These are phyloP conservation scores for Xylariaceae sp. DNA, from an alignment of 2,329 filamentous ascomycete genomes.

Conservation along the genomic window DNA sequence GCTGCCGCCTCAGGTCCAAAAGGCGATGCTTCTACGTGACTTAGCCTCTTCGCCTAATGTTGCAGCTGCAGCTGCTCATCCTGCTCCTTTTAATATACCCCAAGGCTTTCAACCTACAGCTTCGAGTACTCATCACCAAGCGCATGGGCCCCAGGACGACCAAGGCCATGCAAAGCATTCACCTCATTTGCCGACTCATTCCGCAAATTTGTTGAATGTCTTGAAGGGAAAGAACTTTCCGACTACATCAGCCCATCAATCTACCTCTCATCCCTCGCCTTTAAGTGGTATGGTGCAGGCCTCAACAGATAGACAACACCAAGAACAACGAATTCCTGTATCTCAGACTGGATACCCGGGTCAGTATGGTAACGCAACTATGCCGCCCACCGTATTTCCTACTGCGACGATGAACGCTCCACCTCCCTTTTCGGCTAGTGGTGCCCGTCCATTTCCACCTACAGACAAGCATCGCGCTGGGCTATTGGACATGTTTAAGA, in stretches of 20 bases:
- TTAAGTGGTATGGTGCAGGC: constrained; percentile 9
- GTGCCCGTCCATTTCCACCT: constrained; percentile 23
- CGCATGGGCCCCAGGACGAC: constrained; percentile 26
- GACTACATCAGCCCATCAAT: constrained; percentile 21
- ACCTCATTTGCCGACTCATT: constrained; percentile 36
- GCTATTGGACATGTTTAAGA: constrained; percentile 62
- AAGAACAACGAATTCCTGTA: constrained; percentile 22
- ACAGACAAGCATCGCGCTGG: constrained; percentile 54
- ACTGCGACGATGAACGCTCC: constrained; percentile 22
- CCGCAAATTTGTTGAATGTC: constrained; percentile 46
- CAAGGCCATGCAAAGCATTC: constrained; percentile 17
- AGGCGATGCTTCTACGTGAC: constrained; percentile 54
- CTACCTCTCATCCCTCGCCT: constrained; percentile 19
- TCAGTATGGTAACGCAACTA: constrained; percentile 25
- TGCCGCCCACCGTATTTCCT: constrained; percentile 20
- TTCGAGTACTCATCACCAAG: constrained; percentile 24
- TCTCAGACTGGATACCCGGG: constrained; percentile 19
- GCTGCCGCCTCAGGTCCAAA: constrained; percentile 61
- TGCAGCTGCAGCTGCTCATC: constrained; percentile 28
- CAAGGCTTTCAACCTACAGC: constrained; percentile 31
- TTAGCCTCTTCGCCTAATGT: constrained; percentile 44
- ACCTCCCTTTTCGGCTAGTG: constrained; percentile 21
- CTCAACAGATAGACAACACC: constrained; percentile 19
- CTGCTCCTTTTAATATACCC: constrained; percentile 20
- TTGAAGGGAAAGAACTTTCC: constrained; percentile 46